Percentiles rank a stretch among this genome's conserved stretches.
Evolutionary conservation across 2,329 filamentous ascomycete genomes (phyloP).

Genomic region (Microthyrium microscopicum): DNA sequence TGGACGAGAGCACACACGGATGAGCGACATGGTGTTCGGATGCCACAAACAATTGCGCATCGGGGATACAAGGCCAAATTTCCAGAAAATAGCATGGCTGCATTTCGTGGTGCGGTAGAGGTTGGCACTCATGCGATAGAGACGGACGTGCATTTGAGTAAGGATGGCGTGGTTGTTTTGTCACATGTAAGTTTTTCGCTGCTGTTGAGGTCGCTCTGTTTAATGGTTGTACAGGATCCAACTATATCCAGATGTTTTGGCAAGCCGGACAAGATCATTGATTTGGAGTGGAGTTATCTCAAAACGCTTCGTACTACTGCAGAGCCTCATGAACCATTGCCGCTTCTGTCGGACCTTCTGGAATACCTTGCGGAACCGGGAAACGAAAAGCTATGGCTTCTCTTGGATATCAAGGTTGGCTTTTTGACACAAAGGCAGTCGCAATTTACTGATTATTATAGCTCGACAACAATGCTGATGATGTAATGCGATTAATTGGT

Average conservation of each 20-base stretch:
- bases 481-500: constrained; percentile 54
- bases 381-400: constrained; percentile 54
- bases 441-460: constrained; percentile 17
- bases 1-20: no score
- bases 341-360: constrained; percentile 57
- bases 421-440: neutral
- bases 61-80: constrained; percentile 60
- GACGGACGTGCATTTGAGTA: constrained; percentile 71
- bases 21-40: constrained; percentile 19
- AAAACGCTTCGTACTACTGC: constrained; percentile 48
- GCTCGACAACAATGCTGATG: constrained; percentile 52
- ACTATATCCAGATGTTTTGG: constrained; percentile 72
- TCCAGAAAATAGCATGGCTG: constrained; percentile 75
- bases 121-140: constrained; percentile 70
- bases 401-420: constrained; percentile 73
- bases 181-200: constrained; percentile 45
- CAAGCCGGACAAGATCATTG: constrained; percentile 50
- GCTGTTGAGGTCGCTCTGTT: neutral
- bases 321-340: constrained; percentile 54
- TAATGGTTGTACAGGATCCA: constrained; percentile 39
- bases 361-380: constrained; percentile 50
- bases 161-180: constrained; percentile 70
- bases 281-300: constrained; percentile 63
- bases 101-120: constrained; percentile 57
- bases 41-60: constrained; percentile 63